phyloP scores from a whole-genome alignment of 2,329 filamentous ascomycete species.

The Cercospora berteroae region DNA sequence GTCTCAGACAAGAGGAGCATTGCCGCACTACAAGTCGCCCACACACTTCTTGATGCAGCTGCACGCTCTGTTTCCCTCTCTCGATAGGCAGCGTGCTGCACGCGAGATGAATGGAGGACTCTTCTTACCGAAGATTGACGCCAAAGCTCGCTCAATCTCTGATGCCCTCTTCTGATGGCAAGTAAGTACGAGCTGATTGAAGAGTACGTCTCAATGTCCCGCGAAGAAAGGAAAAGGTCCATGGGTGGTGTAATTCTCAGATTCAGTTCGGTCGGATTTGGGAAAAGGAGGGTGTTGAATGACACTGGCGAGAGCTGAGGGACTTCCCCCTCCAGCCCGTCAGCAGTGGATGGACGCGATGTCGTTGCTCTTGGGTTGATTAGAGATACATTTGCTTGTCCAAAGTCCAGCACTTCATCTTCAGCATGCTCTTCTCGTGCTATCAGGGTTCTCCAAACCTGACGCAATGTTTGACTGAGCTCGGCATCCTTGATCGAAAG shows the following conservation, averaged over 20 bases:
- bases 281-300: conserved; percentile 81
- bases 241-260: conserved; percentile 75
- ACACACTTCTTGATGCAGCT: conserved; percentile 72
- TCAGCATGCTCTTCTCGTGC: conserved; percentile 71
- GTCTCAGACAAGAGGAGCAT: conserved; percentile 88
- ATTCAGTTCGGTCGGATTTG: conserved; percentile 67
- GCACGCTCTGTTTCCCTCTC: conserved; percentile 63
- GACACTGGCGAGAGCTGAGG: conserved; percentile 50
- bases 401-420: conserved; percentile 76
- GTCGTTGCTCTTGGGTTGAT: conserved; percentile 53
- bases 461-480: conserved; percentile 69
- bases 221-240: conserved; percentile 77
- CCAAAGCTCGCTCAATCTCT: conserved; percentile 83
- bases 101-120: conserved; percentile 56
- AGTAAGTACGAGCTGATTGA: conserved; percentile 84
- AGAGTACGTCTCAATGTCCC: conserved; percentile 77
- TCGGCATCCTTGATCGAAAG: conserved; percentile 83
- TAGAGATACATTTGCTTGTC: conserved; percentile 72
- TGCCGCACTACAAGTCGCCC: conserved; percentile 84
- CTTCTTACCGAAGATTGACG: conserved; percentile 76
- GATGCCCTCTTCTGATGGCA: conserved; percentile 79
- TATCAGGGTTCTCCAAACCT: conserved; percentile 78
- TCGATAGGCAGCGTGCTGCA: conserved; percentile 61
- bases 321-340: conserved; percentile 35
- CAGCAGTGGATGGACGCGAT: conserved; percentile 43